A percentile compares a stretch with the other conserved stretches of the same genome.
phyloP scores from a whole-genome alignment of 2,329 filamentous ascomycete genomes.

The Penicillium rolfsii region DNA sequence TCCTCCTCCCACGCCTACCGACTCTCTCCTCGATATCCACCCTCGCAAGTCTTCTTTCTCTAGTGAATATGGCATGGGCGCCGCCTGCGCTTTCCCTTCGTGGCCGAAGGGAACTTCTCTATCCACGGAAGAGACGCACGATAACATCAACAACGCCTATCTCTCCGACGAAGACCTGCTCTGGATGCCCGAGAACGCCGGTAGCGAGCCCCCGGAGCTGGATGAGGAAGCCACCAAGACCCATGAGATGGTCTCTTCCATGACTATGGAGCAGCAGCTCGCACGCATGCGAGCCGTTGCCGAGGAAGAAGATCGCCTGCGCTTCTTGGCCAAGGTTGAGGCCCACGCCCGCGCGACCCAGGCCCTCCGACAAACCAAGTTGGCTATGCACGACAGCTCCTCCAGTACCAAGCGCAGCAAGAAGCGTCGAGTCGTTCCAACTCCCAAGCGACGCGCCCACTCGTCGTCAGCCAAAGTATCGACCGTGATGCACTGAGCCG shows the following conservation, averaged over 20 bases:
- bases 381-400: slow-evolving; percentile 23
- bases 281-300: slow-evolving; percentile 41
- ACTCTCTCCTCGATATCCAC: slow-evolving; percentile 45
- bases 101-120: slow-evolving; percentile 49
- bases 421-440: slow-evolving; percentile 35
- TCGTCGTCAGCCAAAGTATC: slow-evolving; percentile 27
- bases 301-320: slow-evolving; percentile 43
- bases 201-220: slow-evolving; percentile 31
- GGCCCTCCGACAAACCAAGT: slow-evolving; percentile 41
- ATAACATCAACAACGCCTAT: slow-evolving; percentile 43
- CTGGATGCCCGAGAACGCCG: slow-evolving; percentile 36
- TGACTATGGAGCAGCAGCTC: slow-evolving; percentile 48
- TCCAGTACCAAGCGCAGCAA: slow-evolving; percentile 31
- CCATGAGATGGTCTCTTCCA: slow-evolving; percentile 29
- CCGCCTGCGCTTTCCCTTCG: slow-evolving; percentile 49
- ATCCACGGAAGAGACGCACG: slow-evolving; percentile 36
- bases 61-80: slow-evolving; percentile 42
- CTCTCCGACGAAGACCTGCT: slow-evolving; percentile 50
- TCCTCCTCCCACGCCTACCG: slow-evolving; percentile 44
- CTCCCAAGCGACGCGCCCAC: slow-evolving; percentile 34
- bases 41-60: slow-evolving; percentile 50
- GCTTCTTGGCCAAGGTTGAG: slow-evolving; percentile 46
- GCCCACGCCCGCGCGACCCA: slow-evolving; percentile 47
- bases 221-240: slow-evolving; percentile 34
- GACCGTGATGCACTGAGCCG: not conserved